These are phyloP conservation scores for Leptographium procerum DNA, from an alignment of 2,329 filamentous ascomycete species.

Conservation along the genomic window DNA sequence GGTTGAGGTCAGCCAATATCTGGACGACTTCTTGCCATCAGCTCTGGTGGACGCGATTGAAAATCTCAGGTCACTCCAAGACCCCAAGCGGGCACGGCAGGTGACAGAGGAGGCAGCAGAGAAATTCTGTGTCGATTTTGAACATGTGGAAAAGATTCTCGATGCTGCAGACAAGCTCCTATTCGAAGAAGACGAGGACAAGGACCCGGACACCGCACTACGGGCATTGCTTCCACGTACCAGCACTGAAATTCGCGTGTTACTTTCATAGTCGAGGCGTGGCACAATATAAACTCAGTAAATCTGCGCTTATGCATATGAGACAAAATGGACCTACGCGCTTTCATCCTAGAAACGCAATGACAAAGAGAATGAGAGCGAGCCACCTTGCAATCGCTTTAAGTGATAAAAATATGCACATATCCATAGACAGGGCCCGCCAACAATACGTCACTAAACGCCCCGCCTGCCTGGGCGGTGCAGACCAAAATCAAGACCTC, in stretches of 20 bases:
- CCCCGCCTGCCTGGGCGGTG: not conserved
- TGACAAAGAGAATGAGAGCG: not conserved
- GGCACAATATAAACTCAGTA: not conserved
- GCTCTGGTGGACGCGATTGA: constrained; percentile 87
- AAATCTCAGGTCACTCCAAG: constrained; percentile 62
- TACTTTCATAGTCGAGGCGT: constrained; percentile 35
- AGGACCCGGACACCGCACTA: constrained; percentile 17
- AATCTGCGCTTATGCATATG: not conserved
- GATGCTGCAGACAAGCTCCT: constrained; percentile 28
- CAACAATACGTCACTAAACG: not conserved
- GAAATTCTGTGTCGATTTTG: constrained; percentile 78
- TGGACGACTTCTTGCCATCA: constrained; percentile 87
- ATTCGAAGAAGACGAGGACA: constrained; percentile 16
- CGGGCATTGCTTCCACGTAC: constrained; percentile 45
- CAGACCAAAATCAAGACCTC: not conserved
- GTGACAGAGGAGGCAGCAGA: constrained; percentile 77
- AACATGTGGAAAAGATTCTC: constrained; percentile 40
- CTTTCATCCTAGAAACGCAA: not conserved
- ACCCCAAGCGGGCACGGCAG: constrained; percentile 57
- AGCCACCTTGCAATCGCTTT: not conserved
- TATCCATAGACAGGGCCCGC: not conserved
- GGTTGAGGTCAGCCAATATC: constrained; percentile 55
- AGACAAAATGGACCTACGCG: not conserved
- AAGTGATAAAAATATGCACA: not conserved
- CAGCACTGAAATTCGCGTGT: constrained; percentile 46